Evolutionary conservation across 768 basidiomycete genomes (phyloP).

Genomic region (Tulasnella sp.): DNA sequence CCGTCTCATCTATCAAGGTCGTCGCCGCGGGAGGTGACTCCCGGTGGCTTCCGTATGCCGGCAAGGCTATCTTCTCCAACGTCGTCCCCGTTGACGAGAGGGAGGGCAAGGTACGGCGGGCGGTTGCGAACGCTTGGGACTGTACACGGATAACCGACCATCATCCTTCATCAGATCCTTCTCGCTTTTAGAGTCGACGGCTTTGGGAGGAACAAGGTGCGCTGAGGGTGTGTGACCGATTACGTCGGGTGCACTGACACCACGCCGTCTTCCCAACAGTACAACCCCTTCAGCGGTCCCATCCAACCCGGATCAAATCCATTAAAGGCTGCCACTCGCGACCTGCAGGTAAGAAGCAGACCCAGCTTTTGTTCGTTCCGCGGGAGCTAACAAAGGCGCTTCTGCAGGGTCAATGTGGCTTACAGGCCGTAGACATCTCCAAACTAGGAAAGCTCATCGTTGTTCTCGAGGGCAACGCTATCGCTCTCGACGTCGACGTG

Average conservation of each 20-base stretch:
- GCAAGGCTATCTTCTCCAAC: conserved; percentile 26
- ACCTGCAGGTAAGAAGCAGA: conserved; percentile 9
- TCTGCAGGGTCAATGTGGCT: conserved; percentile 14
- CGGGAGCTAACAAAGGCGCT: background rate
- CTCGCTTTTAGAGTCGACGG: conserved; percentile 16
- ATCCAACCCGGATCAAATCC: background rate
- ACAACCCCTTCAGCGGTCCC: conserved; percentile 28
- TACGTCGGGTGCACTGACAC: conserved; percentile 13
- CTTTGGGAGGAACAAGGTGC: conserved; percentile 27
- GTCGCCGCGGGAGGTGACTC: conserved; percentile 19
- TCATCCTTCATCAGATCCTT: conserved; percentile 12
- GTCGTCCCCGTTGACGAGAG: conserved; percentile 22
- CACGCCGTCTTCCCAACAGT: background rate
- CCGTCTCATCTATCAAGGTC: conserved; percentile 25
- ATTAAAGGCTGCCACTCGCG: conserved; percentile 19
- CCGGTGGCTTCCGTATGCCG: conserved; percentile 25
- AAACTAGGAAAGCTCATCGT: conserved; percentile 28
- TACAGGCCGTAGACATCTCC: conserved; percentile 25
- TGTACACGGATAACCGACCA: background rate
- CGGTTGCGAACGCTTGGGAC: background rate
- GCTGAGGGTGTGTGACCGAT: background rate
- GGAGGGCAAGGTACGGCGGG: conserved; percentile 26
- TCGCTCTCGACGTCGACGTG: conserved; percentile 28
- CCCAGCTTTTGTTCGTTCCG: background rate
- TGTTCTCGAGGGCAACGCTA: conserved; percentile 24